Conservation (phyloP, 2,329 filamentous ascomycete genomes). For the Oidium heveae region DNA sequence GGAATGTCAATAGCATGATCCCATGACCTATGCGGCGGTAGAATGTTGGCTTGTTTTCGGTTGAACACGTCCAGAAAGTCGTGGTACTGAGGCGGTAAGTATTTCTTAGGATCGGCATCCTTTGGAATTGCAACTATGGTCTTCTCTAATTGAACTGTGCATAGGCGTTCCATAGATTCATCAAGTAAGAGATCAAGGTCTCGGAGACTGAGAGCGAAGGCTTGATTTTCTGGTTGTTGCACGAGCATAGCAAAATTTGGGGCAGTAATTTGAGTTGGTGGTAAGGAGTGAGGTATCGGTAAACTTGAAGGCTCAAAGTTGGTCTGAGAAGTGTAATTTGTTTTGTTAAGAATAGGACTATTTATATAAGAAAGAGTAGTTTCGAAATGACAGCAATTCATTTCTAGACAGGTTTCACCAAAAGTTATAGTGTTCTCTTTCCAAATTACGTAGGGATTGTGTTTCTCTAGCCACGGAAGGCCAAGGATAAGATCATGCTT, state of each 20-base stretch:
- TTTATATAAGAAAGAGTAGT: too few relatives aligned
- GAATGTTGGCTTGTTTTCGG: not conserved
- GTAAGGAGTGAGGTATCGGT: too few relatives aligned
- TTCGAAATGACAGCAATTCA: not conserved
- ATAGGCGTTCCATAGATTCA: not conserved
- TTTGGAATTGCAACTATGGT: not conserved
- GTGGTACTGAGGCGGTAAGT: not conserved
- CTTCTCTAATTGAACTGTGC: not conserved
- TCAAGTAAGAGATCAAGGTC: not conserved
- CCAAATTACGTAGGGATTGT: not conserved
- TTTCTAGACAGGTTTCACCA: not conserved
- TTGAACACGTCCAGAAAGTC: not conserved
- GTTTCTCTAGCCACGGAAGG: not conserved
- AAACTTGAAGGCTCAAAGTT: too few relatives aligned
- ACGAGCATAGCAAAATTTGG: too few relatives aligned
- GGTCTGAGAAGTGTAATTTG: too few relatives aligned
- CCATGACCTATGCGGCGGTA: not conserved
- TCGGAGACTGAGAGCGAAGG: not conserved
- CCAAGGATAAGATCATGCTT: not conserved
- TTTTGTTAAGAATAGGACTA: too few relatives aligned
- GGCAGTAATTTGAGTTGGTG: too few relatives aligned
- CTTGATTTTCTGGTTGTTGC: too few relatives aligned
- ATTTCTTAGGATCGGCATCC: not conserved
- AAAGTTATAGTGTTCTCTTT: not conserved
- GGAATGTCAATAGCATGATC: not conserved